Conservation (phyloP, 345 rosid species). For the Firmiana major region DNA sequence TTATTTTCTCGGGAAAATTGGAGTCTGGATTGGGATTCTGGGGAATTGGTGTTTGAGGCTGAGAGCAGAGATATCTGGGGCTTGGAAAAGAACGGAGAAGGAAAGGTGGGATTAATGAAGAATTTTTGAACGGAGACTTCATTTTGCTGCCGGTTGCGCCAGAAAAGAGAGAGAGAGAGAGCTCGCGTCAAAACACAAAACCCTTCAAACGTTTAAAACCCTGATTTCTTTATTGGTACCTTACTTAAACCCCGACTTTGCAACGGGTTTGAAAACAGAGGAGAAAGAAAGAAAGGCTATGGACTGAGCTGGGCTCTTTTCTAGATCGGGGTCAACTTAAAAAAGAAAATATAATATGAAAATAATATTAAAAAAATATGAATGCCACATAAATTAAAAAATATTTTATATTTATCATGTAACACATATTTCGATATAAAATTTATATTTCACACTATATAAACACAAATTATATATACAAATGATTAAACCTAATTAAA, state of each 20-base stretch:
- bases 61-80: conserved; percentile 39
- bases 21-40: conserved; percentile 16
- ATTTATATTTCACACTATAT: too few species aligned
- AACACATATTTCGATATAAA: too few species aligned
- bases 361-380: too few species aligned
- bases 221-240: too few species aligned
- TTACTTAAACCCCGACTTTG: too few species aligned
- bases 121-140: conserved; percentile 26
- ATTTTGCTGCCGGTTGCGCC: not conserved
- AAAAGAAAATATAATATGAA: too few species aligned
- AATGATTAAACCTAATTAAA: too few species aligned
- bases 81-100: conserved; percentile 22
- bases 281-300: not conserved
- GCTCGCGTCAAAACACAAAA: not conserved
- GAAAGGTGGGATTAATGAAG: conserved; percentile 21
- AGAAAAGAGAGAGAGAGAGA: not conserved
- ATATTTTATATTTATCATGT: too few species aligned
- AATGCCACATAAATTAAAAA: too few species aligned
- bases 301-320: not conserved
- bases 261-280: not conserved
- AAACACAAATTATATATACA: too few species aligned
- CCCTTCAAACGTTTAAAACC: not conserved
- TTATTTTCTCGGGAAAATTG: conserved; percentile 13
- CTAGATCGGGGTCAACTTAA: not conserved
- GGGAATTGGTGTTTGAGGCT: conserved; percentile 21